Evolutionary conservation across 2,329 filamentous ascomycete genomes (phyloP), one percentile per base, ranked within the genome.

Genomic region (Botrytis aclada): DNA sequence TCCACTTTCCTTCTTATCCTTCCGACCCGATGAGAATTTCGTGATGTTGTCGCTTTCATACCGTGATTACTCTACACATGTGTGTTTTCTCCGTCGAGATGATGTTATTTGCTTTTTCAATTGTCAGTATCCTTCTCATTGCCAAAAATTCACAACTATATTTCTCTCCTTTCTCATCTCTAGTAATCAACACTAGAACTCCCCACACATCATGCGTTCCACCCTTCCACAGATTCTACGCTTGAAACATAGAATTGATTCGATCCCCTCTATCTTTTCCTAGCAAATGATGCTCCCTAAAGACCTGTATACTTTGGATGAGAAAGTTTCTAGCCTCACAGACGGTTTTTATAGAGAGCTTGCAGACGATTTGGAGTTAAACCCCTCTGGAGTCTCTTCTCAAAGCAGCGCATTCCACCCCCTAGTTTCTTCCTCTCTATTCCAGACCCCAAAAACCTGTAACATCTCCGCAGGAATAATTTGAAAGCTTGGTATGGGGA

Each of bases 241-340:
- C 10, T 54, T 29, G 0, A 2, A 47, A 29, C 8, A 0, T 29
- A 54, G 14, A 54, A n/a, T 29, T 29, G 3, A 5, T 54, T 16
- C 0, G 14, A 8, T 54, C 14, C 51, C 18, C 22, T 34, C 18
- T 10, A 34, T 22, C 1, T 1, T 8, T 32, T 58, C 54, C 29
- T 18, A 34, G 16, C 1, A 22, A 0, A 20, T 22, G 4, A 3
- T 20, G 1, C 7, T 9, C 7, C 4, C 9, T 20, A n/a, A 0
- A 4, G 29, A 29, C 2, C 29, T 20, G 8, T 56, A 20, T 20
- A 1, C 1, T 58, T 58, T 58, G 16, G 18, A 32, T 20, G 22
- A 22, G 8, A 58, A 9, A 2, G 5, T 58, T 34, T 20, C 9
- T 20, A 22, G 16, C 8, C 54, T 34, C 25, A 32, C 7, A 20